Percentiles rank a stretch among this genome's conserved stretches.
phyloP scores from a whole-genome alignment of 2,329 filamentous ascomycete genomes.

The Sarocladium kiliense region DNA sequence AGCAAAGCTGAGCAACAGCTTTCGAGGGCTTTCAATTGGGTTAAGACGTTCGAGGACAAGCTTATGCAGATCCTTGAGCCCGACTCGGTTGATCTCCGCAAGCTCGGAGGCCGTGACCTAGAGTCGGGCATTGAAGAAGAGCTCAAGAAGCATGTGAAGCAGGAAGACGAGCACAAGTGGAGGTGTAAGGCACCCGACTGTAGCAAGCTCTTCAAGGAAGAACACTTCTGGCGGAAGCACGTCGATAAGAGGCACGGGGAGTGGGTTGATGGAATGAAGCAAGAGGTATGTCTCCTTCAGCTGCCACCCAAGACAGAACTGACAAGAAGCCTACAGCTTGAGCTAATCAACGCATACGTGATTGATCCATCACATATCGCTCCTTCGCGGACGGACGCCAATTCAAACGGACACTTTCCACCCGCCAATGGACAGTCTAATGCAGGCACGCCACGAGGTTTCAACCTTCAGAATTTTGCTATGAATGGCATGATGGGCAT shows the following conservation, averaged over 20 bases:
- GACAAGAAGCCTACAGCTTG: conserved; percentile 52
- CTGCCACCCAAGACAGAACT: conserved; percentile 11
- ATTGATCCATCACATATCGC: conserved; percentile 93
- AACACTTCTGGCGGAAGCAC: conserved; percentile 96
- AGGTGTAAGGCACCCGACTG: conserved; percentile 96
- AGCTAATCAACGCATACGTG: conserved; percentile 90
- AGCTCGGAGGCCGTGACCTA: conserved; percentile 80
- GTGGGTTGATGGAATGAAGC: conserved; percentile 74
- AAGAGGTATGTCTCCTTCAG: conserved; percentile 61
- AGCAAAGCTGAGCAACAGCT: conserved; percentile 87
- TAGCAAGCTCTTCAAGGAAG: conserved; percentile 94
- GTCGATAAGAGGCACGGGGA: conserved; percentile 92
- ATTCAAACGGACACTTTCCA: conserved; percentile 93
- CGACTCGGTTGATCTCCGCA: conserved; percentile 78
- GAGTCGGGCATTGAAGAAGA: conserved; percentile 88
- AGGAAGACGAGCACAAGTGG: conserved; percentile 96
- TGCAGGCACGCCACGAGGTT: conserved; percentile 83
- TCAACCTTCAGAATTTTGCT: conserved; percentile 73
- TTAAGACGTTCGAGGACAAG: conserved; percentile 97
- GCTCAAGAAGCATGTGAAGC: conserved; percentile 81
- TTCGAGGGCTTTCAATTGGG: conserved; percentile 95
- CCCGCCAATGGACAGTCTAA: conserved; percentile 69
- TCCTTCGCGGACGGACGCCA: conserved; percentile 86
- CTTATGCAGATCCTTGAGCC: conserved; percentile 88
- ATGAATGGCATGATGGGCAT: conserved; percentile 56